Evolutionary conservation across 1,139 yeast genomes (phyloP).

Genomic region (Geotrichum citri-aurantii): DNA sequence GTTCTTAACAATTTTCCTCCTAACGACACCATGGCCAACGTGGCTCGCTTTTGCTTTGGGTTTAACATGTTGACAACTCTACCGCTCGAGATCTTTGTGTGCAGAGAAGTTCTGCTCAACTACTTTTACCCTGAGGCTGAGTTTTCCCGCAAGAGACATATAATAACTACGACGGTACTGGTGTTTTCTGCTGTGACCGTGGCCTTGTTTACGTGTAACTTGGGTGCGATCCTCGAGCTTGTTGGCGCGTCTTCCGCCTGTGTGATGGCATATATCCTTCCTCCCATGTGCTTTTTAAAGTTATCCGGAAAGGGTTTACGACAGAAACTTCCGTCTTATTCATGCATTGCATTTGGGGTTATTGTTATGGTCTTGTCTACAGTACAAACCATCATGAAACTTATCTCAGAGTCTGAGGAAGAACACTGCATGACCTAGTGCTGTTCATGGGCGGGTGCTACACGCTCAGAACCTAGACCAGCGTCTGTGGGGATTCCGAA

Average conservation of each 20-base stretch:
- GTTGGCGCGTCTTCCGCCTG: constrained; percentile 94
- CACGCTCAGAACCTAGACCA: neutral
- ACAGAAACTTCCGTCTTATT: constrained; percentile 47
- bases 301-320: constrained; percentile 49
- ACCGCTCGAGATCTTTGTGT: constrained; percentile 85
- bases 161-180: constrained; percentile 59
- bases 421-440: constrained; percentile 8
- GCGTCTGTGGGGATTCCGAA: constrained; percentile 39
- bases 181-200: constrained; percentile 70
- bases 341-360: constrained; percentile 66
- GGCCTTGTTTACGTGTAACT: constrained; percentile 74
- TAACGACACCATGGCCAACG: constrained; percentile 60
- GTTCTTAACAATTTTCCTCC: constrained; percentile 78
- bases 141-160: constrained; percentile 40
- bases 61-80: constrained; percentile 90
- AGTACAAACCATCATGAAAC: constrained; percentile 56
- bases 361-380: constrained; percentile 75
- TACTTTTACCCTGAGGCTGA: constrained; percentile 39
- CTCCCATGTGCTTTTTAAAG: constrained; percentile 75
- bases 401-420: constrained; percentile 40
- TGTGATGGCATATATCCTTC: constrained; percentile 84
- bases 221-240: constrained; percentile 82
- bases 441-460: neutral
- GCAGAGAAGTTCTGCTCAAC: constrained; percentile 77
- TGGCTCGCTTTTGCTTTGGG: constrained; percentile 89